Evolutionary conservation across 164 flowering plant species (phyloP), one percentile per base, ranked within the genome.

Genomic region (Kingdonia uniflora): DNA sequence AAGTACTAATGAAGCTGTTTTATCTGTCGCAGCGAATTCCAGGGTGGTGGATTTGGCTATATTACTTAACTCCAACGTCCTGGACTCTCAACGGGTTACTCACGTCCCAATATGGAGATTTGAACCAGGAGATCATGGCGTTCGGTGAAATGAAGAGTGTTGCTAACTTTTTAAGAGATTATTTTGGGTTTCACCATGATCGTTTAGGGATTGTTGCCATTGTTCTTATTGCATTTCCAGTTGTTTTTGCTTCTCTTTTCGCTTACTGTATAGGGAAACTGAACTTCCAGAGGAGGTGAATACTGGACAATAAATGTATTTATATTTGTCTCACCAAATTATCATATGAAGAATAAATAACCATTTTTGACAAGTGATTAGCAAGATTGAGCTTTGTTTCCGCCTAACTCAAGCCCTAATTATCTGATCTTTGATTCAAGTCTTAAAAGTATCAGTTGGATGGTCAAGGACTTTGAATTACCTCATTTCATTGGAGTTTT

Each of bases 21-120:
- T 39, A 24, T 20, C 22, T 24, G 47, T 58, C 64, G 66, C 80
- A 82, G 85, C 25, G 59, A 56, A 51, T 82, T 40, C 85, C 82
- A 5, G 60, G 49, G 49, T 82, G 88, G 88, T 77, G 85, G 85
- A 42, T 54, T 38, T 82, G 88, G 85, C 38, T 47, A 4, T 72
- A 72, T 35, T 74, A 71, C 62, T 29, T 74, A 14, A 59, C 66
- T 21, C 88, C 88, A 1, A 54, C 60, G 11, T 65, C 80, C 2
- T 82, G 88, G 88, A 64, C 71, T 1, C 41, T 82, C 3, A 66
- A 73, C 25, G 79, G 65, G 6, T 35, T 77, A 11, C 56, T 82
- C 17, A 66, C 77, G 50, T 79, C 83, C 55, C 83, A 82, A 49
- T 82, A 64, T 61, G 88, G 81, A 52, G 87, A 77, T 47, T 4